Evolutionary conservation across 2,329 filamentous ascomycete species (phyloP).

Genomic region (Botrytis porri): DNA sequence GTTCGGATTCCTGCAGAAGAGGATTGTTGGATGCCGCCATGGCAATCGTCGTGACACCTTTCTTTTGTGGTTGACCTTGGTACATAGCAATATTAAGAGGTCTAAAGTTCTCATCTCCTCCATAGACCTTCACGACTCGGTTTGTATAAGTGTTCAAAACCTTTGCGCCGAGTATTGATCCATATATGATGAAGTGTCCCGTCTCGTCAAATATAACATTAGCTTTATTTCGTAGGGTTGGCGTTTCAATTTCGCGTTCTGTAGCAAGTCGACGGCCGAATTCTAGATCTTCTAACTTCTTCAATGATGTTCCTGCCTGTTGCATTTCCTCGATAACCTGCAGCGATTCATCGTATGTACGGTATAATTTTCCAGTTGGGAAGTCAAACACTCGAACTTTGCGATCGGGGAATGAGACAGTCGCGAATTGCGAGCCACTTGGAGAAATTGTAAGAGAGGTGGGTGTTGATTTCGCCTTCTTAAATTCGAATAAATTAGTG

Average conservation of each 20-base stretch:
- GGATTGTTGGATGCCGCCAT: constrained; percentile 97
- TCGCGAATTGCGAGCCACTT: constrained; percentile 79
- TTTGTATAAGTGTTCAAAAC: constrained; percentile 96
- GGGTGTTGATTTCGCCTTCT: constrained; percentile 85
- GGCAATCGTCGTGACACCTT: constrained; percentile 86
- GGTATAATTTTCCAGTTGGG: constrained; percentile 77
- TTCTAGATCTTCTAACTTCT: constrained; percentile 84
- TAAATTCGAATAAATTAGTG: constrained; percentile 95
- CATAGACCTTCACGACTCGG: constrained; percentile 84
- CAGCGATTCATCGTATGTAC: constrained; percentile 93
- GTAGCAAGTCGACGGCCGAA: constrained; percentile 85
- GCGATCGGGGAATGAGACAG: constrained; percentile 88
- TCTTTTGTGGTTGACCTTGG: constrained; percentile 93
- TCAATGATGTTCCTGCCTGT: constrained; percentile 78
- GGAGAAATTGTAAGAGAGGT: constrained; percentile 82
- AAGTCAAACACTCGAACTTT: constrained; percentile 96
- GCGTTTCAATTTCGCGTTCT: constrained; percentile 79
- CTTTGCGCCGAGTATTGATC: constrained; percentile 87
- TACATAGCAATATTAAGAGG: constrained; percentile 82
- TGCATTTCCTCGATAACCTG: constrained; percentile 91
- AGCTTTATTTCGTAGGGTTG: constrained; percentile 62
- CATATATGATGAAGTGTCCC: constrained; percentile 90
- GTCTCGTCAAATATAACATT: constrained; percentile 97
- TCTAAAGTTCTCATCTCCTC: constrained; percentile 83
- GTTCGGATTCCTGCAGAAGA: constrained; percentile 85